phyloP scores from a whole-genome alignment of 805 yeast species.

The Wickerhamomyces alni region DNA sequence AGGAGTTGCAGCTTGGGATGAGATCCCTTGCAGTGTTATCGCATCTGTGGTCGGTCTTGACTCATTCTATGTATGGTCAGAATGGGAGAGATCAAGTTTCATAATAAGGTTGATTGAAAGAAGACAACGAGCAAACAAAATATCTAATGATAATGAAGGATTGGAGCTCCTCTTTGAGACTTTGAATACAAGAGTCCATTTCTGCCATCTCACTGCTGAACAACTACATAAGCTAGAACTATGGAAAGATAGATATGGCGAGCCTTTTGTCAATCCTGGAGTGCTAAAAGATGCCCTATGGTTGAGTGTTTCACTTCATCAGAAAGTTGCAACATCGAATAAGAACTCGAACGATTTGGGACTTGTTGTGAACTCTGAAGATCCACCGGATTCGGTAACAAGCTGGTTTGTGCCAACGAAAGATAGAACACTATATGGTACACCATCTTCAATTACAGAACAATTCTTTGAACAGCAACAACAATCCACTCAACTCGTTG shows the following conservation, averaged over 20 bases:
- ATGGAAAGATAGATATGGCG: constrained; percentile 30
- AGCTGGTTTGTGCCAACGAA: constrained; percentile 39
- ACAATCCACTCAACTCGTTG: constrained; percentile 1
- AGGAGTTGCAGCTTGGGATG: constrained; percentile 41
- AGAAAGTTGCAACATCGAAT: constrained; percentile 28
- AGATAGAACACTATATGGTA: constrained; percentile 42
- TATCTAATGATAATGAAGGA: constrained; percentile 4
- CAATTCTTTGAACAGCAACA: constrained; percentile 23
- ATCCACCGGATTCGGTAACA: constrained; percentile 24
- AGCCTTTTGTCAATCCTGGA: constrained; percentile 31
- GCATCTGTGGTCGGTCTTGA: constrained; percentile 42
- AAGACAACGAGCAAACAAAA: constrained; percentile 12
- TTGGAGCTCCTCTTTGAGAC: constrained; percentile 24
- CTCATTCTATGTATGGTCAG: constrained; percentile 47
- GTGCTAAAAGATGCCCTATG: constrained; percentile 43
- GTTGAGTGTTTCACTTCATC: constrained; percentile 39
- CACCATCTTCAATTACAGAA: constrained; percentile 32
- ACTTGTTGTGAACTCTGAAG: constrained; percentile 20
- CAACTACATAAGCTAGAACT: constrained; percentile 38
- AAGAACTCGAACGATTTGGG: constrained; percentile 24
- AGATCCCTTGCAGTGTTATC: constrained; percentile 36
- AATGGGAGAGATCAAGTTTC: constrained; percentile 50
- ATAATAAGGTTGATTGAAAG: constrained; percentile 36
- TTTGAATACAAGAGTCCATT: constrained; percentile 37
- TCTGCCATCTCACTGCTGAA: constrained; percentile 43